These are phyloP conservation scores for Leccinum laetum DNA, from an alignment of 1,284 basidiomycete genomes.

Conservation along the genomic window DNA sequence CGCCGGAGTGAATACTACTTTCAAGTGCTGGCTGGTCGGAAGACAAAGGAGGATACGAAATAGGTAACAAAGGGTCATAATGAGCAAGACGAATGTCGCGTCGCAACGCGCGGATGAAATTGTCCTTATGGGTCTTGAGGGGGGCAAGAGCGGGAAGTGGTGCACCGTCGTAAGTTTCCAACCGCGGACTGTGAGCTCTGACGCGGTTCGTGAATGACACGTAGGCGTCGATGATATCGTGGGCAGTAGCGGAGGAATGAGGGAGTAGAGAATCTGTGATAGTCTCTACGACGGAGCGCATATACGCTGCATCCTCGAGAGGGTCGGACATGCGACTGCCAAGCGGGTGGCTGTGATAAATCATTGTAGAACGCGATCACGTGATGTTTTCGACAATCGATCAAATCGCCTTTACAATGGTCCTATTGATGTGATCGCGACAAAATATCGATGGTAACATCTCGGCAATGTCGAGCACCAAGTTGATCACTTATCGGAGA, in stretches of 20 bases:
- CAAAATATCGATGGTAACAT: not conserved
- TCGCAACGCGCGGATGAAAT: slow-evolving; percentile 41
- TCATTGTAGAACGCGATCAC: not conserved
- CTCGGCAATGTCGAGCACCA: not conserved
- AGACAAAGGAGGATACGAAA: slow-evolving; percentile 9
- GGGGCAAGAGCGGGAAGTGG: slow-evolving; percentile 33
- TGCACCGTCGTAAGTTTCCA: slow-evolving; percentile 22
- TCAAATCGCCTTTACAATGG: not conserved
- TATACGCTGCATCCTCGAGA: slow-evolving; percentile 28
- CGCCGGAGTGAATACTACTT: slow-evolving; percentile 6
- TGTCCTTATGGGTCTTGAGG: slow-evolving; percentile 28
- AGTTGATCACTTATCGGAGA: not conserved
- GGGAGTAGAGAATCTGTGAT: slow-evolving; percentile 45
- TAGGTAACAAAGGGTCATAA: slow-evolving; percentile 33
- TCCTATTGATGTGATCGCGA: not conserved
- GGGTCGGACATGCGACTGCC: slow-evolving; percentile 4
- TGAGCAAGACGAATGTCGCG: slow-evolving; percentile 49
- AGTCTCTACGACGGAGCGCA: slow-evolving; percentile 46
- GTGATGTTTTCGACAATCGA: not conserved
- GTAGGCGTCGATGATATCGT: slow-evolving; percentile 62
- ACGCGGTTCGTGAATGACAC: slow-evolving; percentile 46
- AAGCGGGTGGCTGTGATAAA: not conserved
- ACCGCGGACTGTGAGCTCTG: slow-evolving; percentile 30
- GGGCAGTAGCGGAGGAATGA: slow-evolving; percentile 36
- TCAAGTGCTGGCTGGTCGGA: slow-evolving; percentile 13